Evolutionary conservation across 176 grass and related monocot genomes (phyloP), one percentile per base, ranked within the genome.

Genomic region (Alloteropsis semialata): DNA sequence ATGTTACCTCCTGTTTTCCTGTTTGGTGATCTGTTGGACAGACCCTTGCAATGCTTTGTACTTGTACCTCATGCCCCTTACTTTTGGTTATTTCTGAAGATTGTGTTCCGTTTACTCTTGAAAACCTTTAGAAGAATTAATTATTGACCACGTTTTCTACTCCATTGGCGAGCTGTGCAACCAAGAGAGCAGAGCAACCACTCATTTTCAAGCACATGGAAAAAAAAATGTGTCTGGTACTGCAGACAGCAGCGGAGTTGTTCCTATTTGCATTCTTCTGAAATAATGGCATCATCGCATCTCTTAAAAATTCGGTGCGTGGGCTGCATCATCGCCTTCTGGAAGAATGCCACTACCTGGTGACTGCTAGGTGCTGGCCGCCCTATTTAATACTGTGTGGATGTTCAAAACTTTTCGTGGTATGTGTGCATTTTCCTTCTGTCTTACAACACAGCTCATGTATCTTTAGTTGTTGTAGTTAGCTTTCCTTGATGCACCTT

Each of bases 171-270:
- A 68, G 34, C 59, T 53, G 33, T 8, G 72, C 25, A 56, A 42
- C 18, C 68, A 71, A 80, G 44, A 10, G 29, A 25, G 12, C 27
- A 24, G 77, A 53, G 44, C 11, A 25, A 21, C 32, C 32, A 71
- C 55, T 60, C 72, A 39, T 83, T 72, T 62, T 42, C 16, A 88
- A 37, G 43, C 68, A 65, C 34, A 54, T 72, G n/a, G 17, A 22
- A 29, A 5, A 81, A 32, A 36, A 10, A 5, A 46, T 76, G 4
- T 57, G 27, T 17, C 25, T 37, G 17, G 12, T 57, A 21, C 70
- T 18, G 45, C 36, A 73, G 32, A 43, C 4, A 13, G 45, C 36
- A 66, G 68, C 41, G 45, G 5, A 10, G 18, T 59, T 44, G 44
- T 50, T 54, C 33, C 3, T 62, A 6, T 49, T 63, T 29, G 36